A percentile compares a stretch with the other conserved stretches of the same genome.
Conservation (phyloP, 2,329 filamentous ascomycete genomes). For the Cladorrhinum sp. region DNA sequence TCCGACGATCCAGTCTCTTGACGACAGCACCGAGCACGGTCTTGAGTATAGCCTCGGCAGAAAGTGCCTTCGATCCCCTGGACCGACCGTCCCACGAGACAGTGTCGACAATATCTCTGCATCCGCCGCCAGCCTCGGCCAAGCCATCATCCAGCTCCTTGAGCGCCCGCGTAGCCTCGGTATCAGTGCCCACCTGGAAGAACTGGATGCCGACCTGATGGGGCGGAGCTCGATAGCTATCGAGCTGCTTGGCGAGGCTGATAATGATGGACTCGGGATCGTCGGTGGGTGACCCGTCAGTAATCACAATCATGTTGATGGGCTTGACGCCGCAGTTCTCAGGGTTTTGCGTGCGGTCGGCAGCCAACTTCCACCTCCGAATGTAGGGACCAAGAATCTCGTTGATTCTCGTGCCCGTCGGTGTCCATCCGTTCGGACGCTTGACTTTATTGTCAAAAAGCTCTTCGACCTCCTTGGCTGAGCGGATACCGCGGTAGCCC, state of each 20-base stretch:
- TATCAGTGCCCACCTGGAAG: constrained; percentile 84
- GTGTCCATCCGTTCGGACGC: constrained; percentile 63
- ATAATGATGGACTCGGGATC: constrained; percentile 72
- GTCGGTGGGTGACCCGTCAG: constrained; percentile 79
- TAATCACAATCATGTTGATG: constrained; percentile 87
- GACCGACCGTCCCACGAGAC: constrained; percentile 64
- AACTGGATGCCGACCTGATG: constrained; percentile 93
- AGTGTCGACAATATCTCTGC: constrained; percentile 91
- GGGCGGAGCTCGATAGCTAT: constrained; percentile 64
- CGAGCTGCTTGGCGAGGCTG: constrained; percentile 64
- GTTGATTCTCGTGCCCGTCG: constrained; percentile 69
- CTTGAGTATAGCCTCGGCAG: constrained; percentile 73
- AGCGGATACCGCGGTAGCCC: constrained; percentile 64
- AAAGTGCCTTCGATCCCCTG: constrained; percentile 47
- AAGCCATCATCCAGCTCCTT: constrained; percentile 73
- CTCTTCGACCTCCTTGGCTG: constrained; percentile 53
- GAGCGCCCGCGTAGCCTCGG: constrained; percentile 61
- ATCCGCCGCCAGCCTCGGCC: constrained; percentile 46
- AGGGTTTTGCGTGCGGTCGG: constrained; percentile 34
- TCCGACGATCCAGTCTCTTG: constrained; percentile 56
- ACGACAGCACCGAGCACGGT: constrained; percentile 76
- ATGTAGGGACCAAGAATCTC: constrained; percentile 74
- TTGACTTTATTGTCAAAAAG: constrained; percentile 64
- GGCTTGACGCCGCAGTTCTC: constrained; percentile 37
- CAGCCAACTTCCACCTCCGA: constrained; percentile 44